Base-by-base conservation (phyloP, 495 filamentous ascomycete species). In the Pyrenula aspistea region DNA sequence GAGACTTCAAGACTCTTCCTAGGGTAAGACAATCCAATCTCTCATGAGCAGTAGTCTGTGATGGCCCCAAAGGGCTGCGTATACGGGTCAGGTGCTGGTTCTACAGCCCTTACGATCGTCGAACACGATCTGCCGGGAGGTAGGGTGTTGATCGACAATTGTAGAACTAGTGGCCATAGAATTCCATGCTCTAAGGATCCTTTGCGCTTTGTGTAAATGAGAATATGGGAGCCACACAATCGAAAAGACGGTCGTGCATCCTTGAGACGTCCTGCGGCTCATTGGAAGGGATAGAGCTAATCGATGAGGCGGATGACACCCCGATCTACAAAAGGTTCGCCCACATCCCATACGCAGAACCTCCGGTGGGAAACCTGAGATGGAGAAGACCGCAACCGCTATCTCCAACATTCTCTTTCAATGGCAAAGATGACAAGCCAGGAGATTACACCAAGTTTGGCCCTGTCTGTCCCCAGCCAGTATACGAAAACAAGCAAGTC, bases 301-400 rank as follows among this genome's bases (percentile, higher is more conserved):
- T 42, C 31, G 8, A 42, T 15, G 31, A 42, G 8, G 15, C 31
- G 15, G 31, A 42, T 42, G 8, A 42, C 15, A 42, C 31, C 15
- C 31, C 31, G 15, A 15, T 42, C 8, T 42, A 42, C 15, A 42
- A 60, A 8, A 56, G 63, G 20, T 77, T 73, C 56, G 71, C 71
- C 22, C 70, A 72, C 1, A 52, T 78, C n/a, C 73, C 74, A 2
- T 78, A 77, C 52, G 74, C 73, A 1, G 61, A 72, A 15, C 73
- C 75, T 23, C 74, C 73, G 2, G 56, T 66, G 2, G 74, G 74
- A 2, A 60, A 65, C 0, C 65, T 62, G 31, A 62, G 76, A 55
- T 79, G 71, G 67, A 60, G 65, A 53, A 72, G 68, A 55, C 72
- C 76, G 1, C 63, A 66, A 25, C 60, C 71, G n/a, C 57, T 77